Percentiles rank a stretch among this genome's conserved stretches.
Conservation (phyloP, 169 alveolate genomes). For the Plasmodium adleri region DNA sequence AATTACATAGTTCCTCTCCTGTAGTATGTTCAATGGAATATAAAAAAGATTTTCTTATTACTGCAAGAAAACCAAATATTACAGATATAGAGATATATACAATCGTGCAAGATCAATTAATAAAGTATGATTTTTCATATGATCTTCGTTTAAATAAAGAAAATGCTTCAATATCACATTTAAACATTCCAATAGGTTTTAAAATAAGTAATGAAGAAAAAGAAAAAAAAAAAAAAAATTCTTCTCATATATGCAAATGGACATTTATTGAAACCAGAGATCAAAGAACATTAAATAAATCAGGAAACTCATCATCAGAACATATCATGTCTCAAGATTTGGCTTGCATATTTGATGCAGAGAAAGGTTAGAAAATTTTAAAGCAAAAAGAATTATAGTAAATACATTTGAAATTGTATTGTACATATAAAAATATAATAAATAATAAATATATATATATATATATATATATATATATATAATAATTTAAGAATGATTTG, state of each 20-base stretch:
- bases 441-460: neutral
- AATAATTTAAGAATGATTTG: neutral
- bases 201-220: constrained; percentile 54
- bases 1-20: constrained; percentile 74
- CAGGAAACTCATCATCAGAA: constrained; percentile 16
- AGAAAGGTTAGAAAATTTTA: constrained; percentile 29
- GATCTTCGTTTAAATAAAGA: constrained; percentile 80
- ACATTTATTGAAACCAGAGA: constrained; percentile 36
- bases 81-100: constrained; percentile 80
- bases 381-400: neutral
- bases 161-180: constrained; percentile 71
- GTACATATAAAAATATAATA: constrained; percentile 4
- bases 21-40: constrained; percentile 68
- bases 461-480: neutral
- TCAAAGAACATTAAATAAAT: constrained; percentile 16
- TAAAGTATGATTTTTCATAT: constrained; percentile 76
- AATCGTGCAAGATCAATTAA: constrained; percentile 78
- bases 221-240: constrained; percentile 30
- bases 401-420: neutral
- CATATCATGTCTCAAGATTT: constrained; percentile 62
- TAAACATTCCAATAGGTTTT: constrained; percentile 36
- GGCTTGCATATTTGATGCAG: constrained; percentile 69
- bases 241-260: constrained; percentile 63
- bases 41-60: constrained; percentile 78
- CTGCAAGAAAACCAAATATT: constrained; percentile 81